Base-by-base conservation (phyloP, 2,329 filamentous ascomycete genomes). In the Pseudovirgaria hyperparasitica region DNA sequence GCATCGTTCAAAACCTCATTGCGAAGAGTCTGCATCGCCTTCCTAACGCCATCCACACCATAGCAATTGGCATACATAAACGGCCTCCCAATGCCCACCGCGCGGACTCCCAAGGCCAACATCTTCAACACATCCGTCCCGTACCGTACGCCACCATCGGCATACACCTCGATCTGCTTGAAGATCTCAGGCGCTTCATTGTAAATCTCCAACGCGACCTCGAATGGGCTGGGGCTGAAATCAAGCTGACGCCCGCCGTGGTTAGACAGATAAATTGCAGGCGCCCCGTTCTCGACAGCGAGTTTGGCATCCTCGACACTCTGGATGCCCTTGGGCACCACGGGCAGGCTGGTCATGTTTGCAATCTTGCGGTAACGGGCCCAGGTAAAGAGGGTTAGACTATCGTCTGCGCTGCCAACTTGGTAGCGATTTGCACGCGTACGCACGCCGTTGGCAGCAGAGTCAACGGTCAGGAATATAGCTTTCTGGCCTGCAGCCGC, bases 151-250 rank as follows among this genome's bases (percentile, higher is more conserved):
- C 56, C 54, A 4, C 54, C 52, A 24, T 58, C 55, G 5, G 50
- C 52, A 25, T 46, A 55, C 6, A 60, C 50, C 25, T 58, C 55
- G 10, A 54, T 38, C 28, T 55, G 35, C 25, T 46, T 37, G 36
- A 58, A 57, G 11, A 60, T 45, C 10, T 52, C 46, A 0, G 55
- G 55, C 10, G 42, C 51, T 9, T 48, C 31, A n/a, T 70, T 73
- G 50, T 81, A 76, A 28, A 84, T 76, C 34, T 84, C 80, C 6
- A 82, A 69, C 4, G 79, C 79, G 26, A 87, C 72, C 42, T 90
- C 81, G 8, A 78, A 72, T 1, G 77, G 71, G 0, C 69, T 77
- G 0, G 77, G 75, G 3, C 65, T 61, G n/a, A 62, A 25, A 50
- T 58, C 54, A 27, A 55, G 42, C 25, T 52, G 48, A 24, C 55